phyloP scores from a whole-genome alignment of 208 protist genomes.

The Trichomonas tenax region DNA sequence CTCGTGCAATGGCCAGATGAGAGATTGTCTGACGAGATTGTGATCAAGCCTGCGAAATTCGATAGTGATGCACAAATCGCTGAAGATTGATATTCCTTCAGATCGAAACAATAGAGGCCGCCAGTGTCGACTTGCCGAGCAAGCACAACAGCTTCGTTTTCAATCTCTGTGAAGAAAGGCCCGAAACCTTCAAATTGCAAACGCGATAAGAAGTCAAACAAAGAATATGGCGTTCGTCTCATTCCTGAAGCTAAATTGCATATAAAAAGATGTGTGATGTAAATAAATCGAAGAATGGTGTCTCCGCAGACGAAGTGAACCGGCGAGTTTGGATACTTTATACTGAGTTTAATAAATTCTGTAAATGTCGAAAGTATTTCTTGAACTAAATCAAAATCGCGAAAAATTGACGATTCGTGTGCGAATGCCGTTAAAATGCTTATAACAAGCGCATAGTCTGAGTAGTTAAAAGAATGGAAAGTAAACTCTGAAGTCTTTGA shows the following conservation, averaged over 20 bases:
- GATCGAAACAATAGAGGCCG: not conserved
- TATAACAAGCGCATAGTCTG: not conserved
- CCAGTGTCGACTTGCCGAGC: not conserved
- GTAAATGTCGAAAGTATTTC: not conserved
- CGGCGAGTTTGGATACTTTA: not conserved
- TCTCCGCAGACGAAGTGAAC: not conserved
- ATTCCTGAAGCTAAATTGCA: not conserved
- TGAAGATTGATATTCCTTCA: not conserved
- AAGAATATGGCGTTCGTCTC: not conserved
- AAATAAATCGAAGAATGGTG: not conserved
- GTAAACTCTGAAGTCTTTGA: not conserved
- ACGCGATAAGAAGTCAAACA: not conserved
- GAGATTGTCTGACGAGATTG: not conserved
- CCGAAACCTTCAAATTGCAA: not conserved
- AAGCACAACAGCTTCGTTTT: not conserved
- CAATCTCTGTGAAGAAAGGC: not conserved
- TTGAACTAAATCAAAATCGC: not conserved
- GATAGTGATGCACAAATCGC: not conserved
- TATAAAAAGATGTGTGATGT: not conserved
- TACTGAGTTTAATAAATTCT: not conserved
- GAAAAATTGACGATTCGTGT: not conserved
- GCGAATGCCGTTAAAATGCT: not conserved
- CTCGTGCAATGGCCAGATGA: not conserved
- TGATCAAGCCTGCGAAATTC: not conserved
- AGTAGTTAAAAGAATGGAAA: not conserved